Evolutionary conservation across 2,329 filamentous ascomycete species (phyloP).

Genomic region (Apiospora koreana): DNA sequence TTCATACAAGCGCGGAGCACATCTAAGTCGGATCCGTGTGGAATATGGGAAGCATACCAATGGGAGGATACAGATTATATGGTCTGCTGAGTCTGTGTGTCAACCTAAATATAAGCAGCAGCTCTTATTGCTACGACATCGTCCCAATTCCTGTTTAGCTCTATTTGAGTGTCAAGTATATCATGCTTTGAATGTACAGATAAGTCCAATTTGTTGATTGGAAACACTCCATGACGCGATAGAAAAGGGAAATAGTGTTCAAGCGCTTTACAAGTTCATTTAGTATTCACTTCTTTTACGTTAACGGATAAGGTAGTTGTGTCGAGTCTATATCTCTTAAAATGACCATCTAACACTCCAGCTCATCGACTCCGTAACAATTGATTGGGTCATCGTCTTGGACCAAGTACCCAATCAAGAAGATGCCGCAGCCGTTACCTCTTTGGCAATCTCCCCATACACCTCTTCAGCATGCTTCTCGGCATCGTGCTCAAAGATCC

Average conservation of each 20-base stretch:
- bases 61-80: not conserved
- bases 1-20: too few relatives aligned
- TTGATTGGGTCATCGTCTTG: too few relatives aligned
- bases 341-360: not conserved
- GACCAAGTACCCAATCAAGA: not conserved
- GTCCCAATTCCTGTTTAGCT: too few relatives aligned
- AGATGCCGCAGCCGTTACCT: not conserved
- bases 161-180: not conserved
- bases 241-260: too few relatives aligned
- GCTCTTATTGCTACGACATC: not conserved
- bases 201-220: too few relatives aligned
- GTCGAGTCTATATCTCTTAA: not conserved
- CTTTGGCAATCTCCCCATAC: conserved; percentile 30
- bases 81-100: not conserved
- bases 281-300: too few relatives aligned
- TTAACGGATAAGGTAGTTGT: too few relatives aligned
- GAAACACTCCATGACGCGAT: too few relatives aligned
- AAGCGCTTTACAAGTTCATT: too few relatives aligned
- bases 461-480: conserved; percentile 44
- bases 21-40: too few relatives aligned
- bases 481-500: conserved; percentile 53
- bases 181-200: not conserved
- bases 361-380: not conserved
- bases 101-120: not conserved
- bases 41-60: too few relatives aligned